Percentiles rank a stretch among this genome's conserved stretches.
Evolutionary conservation across 1,284 basidiomycete genomes (phyloP).

Genomic region (Fomitopsis betulina): DNA sequence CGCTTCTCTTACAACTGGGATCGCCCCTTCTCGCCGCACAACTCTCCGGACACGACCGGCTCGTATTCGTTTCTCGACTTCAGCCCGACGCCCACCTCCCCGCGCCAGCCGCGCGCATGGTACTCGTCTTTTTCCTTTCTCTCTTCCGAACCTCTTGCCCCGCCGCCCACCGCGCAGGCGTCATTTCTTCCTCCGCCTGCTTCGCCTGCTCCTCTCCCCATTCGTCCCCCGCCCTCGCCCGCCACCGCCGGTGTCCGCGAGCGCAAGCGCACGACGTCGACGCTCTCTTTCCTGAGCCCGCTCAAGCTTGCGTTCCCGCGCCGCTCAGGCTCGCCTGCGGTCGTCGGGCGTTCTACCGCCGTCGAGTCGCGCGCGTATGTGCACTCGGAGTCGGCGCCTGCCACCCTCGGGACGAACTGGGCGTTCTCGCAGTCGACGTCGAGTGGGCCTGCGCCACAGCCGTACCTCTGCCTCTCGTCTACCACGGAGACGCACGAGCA

Average conservation of each 20-base stretch:
- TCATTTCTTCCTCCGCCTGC: constrained; percentile 20
- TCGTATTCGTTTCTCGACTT: constrained; percentile 9
- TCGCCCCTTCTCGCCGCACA: constrained; percentile 16
- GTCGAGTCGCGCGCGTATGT: constrained; percentile 27
- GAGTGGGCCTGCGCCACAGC: constrained; percentile 21
- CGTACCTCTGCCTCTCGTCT: constrained; percentile 21
- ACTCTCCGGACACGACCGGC: constrained; percentile 13
- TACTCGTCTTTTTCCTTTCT: constrained; percentile 24
- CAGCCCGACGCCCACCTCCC: constrained; percentile 16
- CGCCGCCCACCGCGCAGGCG: constrained; percentile 5
- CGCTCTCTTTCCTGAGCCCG: constrained; percentile 33
- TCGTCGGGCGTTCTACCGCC: constrained; percentile 20
- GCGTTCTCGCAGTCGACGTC: constrained; percentile 25
- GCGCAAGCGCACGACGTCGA: constrained; percentile 30
- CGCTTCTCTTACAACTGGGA: constrained; percentile 19
- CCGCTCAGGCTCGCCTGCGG: constrained; percentile 28
- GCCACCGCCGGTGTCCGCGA: constrained; percentile 11
- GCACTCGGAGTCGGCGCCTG: constrained; percentile 19
- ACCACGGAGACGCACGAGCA: constrained; percentile 8
- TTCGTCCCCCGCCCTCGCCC: constrained; percentile 16
- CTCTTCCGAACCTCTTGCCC: constrained; percentile 8
- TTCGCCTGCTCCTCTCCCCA: constrained; percentile 30
- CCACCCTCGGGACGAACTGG: constrained; percentile 23
- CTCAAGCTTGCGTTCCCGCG: constrained; percentile 38
- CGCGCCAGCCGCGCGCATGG: constrained; percentile 13